phyloP scores from a whole-genome alignment of 1,284 basidiomycete species.

The Leccinum pachyderme region DNA sequence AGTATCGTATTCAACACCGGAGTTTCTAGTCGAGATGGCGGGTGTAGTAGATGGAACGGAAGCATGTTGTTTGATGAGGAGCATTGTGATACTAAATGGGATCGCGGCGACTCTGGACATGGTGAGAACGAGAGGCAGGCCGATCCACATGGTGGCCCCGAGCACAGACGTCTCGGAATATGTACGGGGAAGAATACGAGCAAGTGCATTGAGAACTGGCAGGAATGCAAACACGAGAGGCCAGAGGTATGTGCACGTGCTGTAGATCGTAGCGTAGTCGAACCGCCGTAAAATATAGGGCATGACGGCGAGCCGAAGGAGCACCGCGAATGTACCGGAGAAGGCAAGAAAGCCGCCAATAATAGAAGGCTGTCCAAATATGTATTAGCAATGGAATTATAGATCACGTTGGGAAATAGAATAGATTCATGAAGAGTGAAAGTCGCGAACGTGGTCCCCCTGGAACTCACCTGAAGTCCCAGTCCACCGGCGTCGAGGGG shows the following conservation, averaged over 20 bases:
- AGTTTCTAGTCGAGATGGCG: not conserved
- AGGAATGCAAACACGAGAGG: slow-evolving; percentile 10
- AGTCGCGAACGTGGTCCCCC: not conserved
- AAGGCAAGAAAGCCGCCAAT: slow-evolving; percentile 14
- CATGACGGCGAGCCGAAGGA: slow-evolving; percentile 10
- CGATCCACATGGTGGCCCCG: slow-evolving; percentile 6
- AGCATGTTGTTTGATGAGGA: slow-evolving; percentile 14
- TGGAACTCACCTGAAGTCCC: slow-evolving; percentile 45
- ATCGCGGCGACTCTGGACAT: slow-evolving; percentile 12
- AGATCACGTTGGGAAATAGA: not conserved
- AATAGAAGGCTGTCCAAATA: slow-evolving; percentile 4
- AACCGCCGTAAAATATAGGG: slow-evolving; percentile 17
- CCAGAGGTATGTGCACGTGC: slow-evolving; percentile 15
- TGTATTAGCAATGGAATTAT: not conserved
- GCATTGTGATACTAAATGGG: slow-evolving; percentile 9
- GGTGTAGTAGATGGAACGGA: not conserved
- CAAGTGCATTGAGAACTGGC: slow-evolving; percentile 12
- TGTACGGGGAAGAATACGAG: not conserved
- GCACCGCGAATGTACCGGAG: slow-evolving; percentile 6
- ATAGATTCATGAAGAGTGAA: too few species aligned
- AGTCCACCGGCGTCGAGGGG: slow-evolving; percentile 53
- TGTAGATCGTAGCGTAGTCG: slow-evolving; percentile 16
- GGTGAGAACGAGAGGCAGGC: slow-evolving; percentile 9
- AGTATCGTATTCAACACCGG: not conserved
- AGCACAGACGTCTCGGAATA: not conserved